Conservation (phyloP, 2,329 filamentous ascomycete genomes). For the Claviceps purpurea region DNA sequence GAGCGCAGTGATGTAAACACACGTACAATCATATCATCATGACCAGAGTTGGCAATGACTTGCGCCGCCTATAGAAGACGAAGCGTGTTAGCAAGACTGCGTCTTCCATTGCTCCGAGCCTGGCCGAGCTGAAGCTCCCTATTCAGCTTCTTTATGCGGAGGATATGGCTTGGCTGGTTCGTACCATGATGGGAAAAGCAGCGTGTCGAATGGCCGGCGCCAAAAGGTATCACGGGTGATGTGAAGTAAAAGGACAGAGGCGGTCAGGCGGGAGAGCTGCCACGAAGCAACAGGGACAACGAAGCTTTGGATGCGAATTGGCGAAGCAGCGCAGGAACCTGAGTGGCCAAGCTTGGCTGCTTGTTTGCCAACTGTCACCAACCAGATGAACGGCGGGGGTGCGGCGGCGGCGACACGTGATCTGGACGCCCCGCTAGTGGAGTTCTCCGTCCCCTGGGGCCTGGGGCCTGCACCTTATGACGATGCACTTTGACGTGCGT, state of each 20-base stretch:
- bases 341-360: neutral
- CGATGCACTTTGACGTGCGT: too few species aligned
- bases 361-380: slow-evolving; percentile 3
- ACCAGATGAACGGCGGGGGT: too few species aligned
- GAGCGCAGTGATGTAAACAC: neutral
- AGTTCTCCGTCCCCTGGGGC: neutral
- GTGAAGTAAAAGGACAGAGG: neutral
- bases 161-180: neutral
- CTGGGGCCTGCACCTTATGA: neutral
- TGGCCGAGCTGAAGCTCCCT: neutral
- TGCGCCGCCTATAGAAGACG: slow-evolving; percentile 23
- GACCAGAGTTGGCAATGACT: slow-evolving; percentile 37
- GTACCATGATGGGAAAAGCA: slow-evolving; percentile 3
- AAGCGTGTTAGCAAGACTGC: slow-evolving; percentile 12
- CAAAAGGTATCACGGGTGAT: slow-evolving; percentile 1
- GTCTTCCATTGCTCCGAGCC: neutral
- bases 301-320: neutral
- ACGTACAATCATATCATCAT: slow-evolving; percentile 99
- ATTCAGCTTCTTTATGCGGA: neutral
- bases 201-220: neutral
- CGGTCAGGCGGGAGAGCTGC: neutral
- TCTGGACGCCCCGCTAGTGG: neutral
- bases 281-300: neutral
- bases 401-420: slow-evolving; percentile 1
- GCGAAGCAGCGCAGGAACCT: neutral